Evolutionary conservation across 1,139 yeast species (phyloP), one percentile per base, ranked within the genome.

Genomic region (Candida sanyaensis): DNA sequence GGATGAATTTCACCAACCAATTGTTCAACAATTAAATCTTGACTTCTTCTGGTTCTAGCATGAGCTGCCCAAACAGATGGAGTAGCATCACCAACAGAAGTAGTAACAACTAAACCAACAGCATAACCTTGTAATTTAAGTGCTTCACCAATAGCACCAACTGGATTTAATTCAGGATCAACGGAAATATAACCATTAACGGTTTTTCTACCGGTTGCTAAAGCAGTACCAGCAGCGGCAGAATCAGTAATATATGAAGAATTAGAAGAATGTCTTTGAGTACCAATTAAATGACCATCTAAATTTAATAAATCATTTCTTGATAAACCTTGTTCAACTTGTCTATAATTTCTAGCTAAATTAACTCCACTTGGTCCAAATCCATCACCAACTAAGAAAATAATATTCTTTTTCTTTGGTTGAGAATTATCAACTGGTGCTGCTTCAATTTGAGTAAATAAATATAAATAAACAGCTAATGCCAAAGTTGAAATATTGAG

Each of bases 191-290:
- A 96, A 9, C 91, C 92, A 63, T 90, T 90, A 66, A 87, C 88
- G 9, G 90, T 70, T 68, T 90, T 89, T 55, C 82, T 58, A 2
- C 82, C 92, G 64, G 96, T 87, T 1, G 93, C 75, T 61, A 88
- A 89, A 0, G 96, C 96, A 6, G 96, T 89, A 24, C 96, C 97
- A 13, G 96, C 97, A 4, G 97, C 97, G 6, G 97, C 97, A 17
- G 93, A 86, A 63, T 90, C 97, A 0, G 97, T 90, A 50, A 90
- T 79, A 54, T 86, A 71, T 1, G 93, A 86, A 49, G 77, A 73
- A 36, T 81, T 79, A 13, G 96, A 86, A 51, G 89, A 74, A 0
- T 96, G 89, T 56, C 96, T 77, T 7, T 93, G 86, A 29, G 85
- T 75, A 12, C 97, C 97, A 48, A 89, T 77, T 38, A 88, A 69